Evolutionary conservation across 441 rosid species (phyloP), one percentile per base, ranked within the genome.

Genomic region (Populus tomentosa): DNA sequence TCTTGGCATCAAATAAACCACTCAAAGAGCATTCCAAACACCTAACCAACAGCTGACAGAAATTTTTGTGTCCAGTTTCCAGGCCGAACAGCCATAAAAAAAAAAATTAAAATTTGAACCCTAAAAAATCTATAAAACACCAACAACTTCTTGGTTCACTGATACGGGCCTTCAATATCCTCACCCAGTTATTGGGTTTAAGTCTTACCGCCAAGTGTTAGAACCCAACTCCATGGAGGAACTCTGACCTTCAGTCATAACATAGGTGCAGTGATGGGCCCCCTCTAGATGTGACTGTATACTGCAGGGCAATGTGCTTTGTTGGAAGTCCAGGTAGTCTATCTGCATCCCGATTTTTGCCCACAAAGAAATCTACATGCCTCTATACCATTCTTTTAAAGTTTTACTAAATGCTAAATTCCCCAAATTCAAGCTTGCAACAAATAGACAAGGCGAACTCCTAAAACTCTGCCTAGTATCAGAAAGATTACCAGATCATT

Each of bases 401-500:
- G 28, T 28, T 33, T 40, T 6, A 67, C 69, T 50, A 46, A 66
- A 24, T 64, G 24, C 68, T 20, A 71, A 69, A 33, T 53, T 62
- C 62, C 3, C 30, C 30, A 46, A 61, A 32, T 50, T 23, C 46
- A 50, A 42, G 26, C 70, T 69, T 24, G n/a, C 38, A 18, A 68
- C 24, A 76, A 76, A 36, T 28, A 36, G 4, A 69, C 23, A 36
- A 69, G 33, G 42, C 24, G 18, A 63, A n/a, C 28, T 63, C 24
- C 67, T n/a, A 63, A 24, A 10, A 10, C 28, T 28, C 32, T 62
- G 33, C 65, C 42, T 40, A 24, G 14, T 46, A 24, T 32, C 1
- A 6, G 35, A 53, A 75, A 30, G 68, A 71, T 67, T 8, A 42
- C 32, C 77, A 40, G 10, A 71, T 53, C 65, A 40, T 71, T 66